Base-by-base conservation (phyloP, 495 filamentous ascomycete genomes). In the Lepraria neglecta region DNA sequence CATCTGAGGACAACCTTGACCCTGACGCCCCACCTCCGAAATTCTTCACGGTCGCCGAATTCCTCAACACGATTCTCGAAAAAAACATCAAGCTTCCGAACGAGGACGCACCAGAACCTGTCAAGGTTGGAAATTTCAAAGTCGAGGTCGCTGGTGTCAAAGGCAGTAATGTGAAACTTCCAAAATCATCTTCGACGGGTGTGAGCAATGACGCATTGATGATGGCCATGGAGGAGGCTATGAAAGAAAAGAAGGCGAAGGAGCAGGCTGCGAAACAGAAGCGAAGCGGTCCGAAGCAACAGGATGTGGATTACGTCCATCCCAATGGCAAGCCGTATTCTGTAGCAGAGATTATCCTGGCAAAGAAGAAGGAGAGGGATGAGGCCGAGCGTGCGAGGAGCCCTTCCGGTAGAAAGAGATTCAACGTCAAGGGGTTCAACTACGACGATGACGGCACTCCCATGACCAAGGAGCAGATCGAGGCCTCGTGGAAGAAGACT, bases 21-120 rank as follows among this genome's bases (percentile, higher is more conserved):
- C 57, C 57, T 5, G 14, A 59, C 31, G 57, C 57, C 6, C 19
- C 46, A 31, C 44, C 33, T 17, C 52, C 60, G 19, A 46, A 28
- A 1, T 9, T 27, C 10, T 65, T 27, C 17, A 65, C 63, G 14
- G 31, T 65, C n/a, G 21, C 47, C 11, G 42, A 65, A 2, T 50
- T 62, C 31, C 24, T 62, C 12, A 62, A 65, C 15, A 38, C 45
- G 33, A 58, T 65, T 38, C 38, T 65, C 40, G 28, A 51, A 35
- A 30, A 65, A 15, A 43, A 40, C 12, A 65, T 62, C 40, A 33
- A 55, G 21, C 48, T 52, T 52, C 24, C 28, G 28, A n/a, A 52
- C 7, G 48, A 52, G 27, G 28, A 9, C 5, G 27, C 24, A 28
- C 48, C 48, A 52, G 15, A 6, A 4, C 56, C 59, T 30, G 52